Conservation (phyloP, 768 basidiomycete genomes). For the Vararia minispora region DNA sequence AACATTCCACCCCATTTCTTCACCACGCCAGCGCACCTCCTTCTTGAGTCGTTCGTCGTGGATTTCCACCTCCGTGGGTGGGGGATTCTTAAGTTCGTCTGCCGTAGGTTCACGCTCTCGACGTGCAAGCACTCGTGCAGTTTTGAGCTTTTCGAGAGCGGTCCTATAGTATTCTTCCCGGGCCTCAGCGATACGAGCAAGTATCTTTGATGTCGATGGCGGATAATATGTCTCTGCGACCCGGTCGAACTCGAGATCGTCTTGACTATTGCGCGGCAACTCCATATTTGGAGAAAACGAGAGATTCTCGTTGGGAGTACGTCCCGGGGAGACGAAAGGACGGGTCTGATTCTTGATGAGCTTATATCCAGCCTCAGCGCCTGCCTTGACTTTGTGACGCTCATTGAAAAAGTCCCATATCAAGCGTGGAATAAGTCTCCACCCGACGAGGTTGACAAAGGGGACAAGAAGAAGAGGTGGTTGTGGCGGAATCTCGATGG, state of each 20-base stretch:
- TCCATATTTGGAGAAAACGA: too few species aligned
- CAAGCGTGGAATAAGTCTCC: conserved; percentile 81
- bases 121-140: conserved; percentile 64
- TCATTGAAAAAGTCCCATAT: conserved; percentile 90
- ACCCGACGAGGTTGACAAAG: conserved; percentile 67
- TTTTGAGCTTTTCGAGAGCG: conserved; percentile 53
- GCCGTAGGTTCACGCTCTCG: conserved; percentile 78
- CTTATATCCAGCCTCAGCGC: conserved; percentile 72
- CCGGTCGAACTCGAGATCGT: conserved; percentile 67
- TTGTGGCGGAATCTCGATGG: conserved; percentile 49
- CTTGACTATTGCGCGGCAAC: conserved; percentile 12
- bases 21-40: conserved; percentile 76
- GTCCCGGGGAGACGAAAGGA: conserved; percentile 34
- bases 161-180: conserved; percentile 69
- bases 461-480: conserved; percentile 75
- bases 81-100: conserved; percentile 67
- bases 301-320: conserved; percentile 11
- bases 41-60: conserved; percentile 82
- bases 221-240: conserved; percentile 60
- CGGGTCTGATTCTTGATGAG: conserved; percentile 56
- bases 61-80: conserved; percentile 81
- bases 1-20: conserved; percentile 71
- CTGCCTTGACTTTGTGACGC: conserved; percentile 64
- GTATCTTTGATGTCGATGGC: conserved; percentile 40
- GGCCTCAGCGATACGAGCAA: conserved; percentile 51